Conservation (phyloP, 2,329 filamentous ascomycete species). For the Sarocladium oryzae region DNA sequence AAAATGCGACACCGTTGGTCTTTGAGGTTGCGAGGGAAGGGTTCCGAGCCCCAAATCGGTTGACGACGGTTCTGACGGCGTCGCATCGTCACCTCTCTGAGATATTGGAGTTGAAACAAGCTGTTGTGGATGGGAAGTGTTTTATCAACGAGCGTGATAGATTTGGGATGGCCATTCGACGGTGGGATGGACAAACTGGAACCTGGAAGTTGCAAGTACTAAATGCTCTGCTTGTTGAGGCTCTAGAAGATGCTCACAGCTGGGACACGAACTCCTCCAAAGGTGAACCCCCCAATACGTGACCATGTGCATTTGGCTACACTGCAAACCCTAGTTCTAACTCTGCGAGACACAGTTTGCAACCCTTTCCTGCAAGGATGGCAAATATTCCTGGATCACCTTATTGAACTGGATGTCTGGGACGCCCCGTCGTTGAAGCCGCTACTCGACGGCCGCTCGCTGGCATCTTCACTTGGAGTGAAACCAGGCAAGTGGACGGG, state of each 20-base stretch:
- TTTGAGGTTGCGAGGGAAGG: conserved; percentile 62
- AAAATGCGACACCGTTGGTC: conserved; percentile 41
- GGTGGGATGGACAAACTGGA: conserved; percentile 56
- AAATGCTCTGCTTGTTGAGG: conserved; percentile 60
- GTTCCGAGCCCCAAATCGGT: conserved; percentile 71
- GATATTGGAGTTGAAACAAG: conserved; percentile 57
- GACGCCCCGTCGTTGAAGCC: conserved; percentile 53
- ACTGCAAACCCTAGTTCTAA: no score
- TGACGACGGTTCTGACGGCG: conserved; percentile 60
- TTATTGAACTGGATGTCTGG: conserved; percentile 47
- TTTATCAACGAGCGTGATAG: conserved; percentile 50
- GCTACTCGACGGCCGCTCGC: conserved; percentile 67
- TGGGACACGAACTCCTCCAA: conserved; percentile 18
- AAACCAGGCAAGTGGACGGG: conserved; percentile 81
- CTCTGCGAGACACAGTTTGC: conserved; percentile 22
- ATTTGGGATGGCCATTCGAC: conserved; percentile 67
- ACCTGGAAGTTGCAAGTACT: conserved; percentile 68
- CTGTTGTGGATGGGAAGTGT: conserved; percentile 34
- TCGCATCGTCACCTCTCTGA: conserved; percentile 55
- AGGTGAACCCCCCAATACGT: conserved; percentile 12
- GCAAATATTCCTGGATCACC: conserved; percentile 50
- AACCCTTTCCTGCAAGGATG: conserved; percentile 41
- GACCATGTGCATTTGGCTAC: no score
- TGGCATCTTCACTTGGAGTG: conserved; percentile 61
- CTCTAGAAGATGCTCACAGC: conserved; percentile 33